These are phyloP conservation scores for Russula griseocarnosa DNA, from an alignment of 768 basidiomycete genomes.

Conservation along the genomic window DNA sequence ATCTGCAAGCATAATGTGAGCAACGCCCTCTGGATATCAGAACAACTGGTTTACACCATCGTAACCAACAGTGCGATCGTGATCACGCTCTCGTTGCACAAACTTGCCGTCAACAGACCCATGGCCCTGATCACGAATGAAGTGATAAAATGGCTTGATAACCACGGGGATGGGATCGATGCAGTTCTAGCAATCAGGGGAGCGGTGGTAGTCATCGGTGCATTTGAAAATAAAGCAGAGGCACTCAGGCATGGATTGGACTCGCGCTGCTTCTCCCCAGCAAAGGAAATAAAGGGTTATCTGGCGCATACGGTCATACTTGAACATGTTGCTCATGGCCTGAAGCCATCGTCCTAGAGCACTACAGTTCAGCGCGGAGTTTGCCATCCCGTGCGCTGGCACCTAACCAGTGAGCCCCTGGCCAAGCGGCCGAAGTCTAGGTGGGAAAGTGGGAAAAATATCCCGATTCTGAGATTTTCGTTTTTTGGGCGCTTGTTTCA, in stretches of 20 bases:
- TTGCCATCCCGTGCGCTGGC: too few species aligned
- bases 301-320: constrained; percentile 95
- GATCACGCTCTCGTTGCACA: constrained; percentile 88
- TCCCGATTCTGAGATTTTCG: too few species aligned
- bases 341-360: constrained; percentile 93
- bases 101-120: constrained; percentile 95
- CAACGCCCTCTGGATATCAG: constrained; percentile 99
- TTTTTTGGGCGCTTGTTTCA: too few species aligned
- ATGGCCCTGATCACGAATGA: constrained; percentile 96
- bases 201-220: constrained; percentile 98
- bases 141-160: constrained; percentile 90
- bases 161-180: constrained; percentile 88
- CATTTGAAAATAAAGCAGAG: constrained; percentile 99
- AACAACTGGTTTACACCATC: constrained; percentile 99
- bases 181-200: constrained; percentile 93
- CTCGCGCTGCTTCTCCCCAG: constrained; percentile 98
- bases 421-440: too few species aligned
- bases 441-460: too few species aligned
- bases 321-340: constrained; percentile 98
- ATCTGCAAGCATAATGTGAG: constrained; percentile 81
- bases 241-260: constrained; percentile 94
- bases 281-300: too few species aligned
- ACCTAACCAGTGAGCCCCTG: too few species aligned
- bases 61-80: constrained; percentile 93
- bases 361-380: too few species aligned